These are phyloP conservation scores for Mycena polygramma DNA, from an alignment of 768 basidiomycete genomes.

Conservation along the genomic window DNA sequence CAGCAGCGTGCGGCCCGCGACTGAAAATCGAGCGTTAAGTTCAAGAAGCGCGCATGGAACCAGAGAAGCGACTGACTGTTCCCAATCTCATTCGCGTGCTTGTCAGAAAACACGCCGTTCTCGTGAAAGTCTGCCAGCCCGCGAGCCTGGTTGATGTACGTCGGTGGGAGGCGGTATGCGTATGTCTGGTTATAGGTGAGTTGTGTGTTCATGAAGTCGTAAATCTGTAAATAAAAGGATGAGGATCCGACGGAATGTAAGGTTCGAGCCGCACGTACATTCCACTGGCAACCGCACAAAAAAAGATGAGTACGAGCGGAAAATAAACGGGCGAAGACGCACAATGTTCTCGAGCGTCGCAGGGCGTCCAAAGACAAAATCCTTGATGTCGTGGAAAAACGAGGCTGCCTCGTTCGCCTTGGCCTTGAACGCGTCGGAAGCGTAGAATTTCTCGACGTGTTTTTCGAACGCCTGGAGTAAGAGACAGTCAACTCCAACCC, in stretches of 20 bases:
- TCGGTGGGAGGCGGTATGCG: constrained; percentile 84
- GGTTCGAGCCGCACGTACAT: constrained; percentile 60
- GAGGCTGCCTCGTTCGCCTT: constrained; percentile 53
- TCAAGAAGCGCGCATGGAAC: background rate
- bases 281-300: constrained; percentile 66
- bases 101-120: constrained; percentile 76
- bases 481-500: background rate
- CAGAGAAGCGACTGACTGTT: constrained; percentile 71
- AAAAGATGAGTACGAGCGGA: constrained; percentile 3
- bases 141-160: constrained; percentile 79
- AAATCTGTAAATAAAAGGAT: constrained; percentile 61
- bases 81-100: constrained; percentile 73
- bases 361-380: constrained; percentile 63
- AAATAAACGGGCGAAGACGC: constrained; percentile 36
- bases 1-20: constrained; percentile 86
- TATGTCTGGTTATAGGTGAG: constrained; percentile 87
- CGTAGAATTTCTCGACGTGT: constrained; percentile 57
- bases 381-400: constrained; percentile 62
- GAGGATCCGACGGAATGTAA: constrained; percentile 10
- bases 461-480: constrained; percentile 57
- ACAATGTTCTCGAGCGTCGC: constrained; percentile 64
- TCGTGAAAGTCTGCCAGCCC: constrained; percentile 87
- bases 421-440: constrained; percentile 61
- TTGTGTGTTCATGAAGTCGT: constrained; percentile 83
- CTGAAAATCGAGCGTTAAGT: constrained; percentile 50